Conservation (phyloP, 2,329 filamentous ascomycete genomes). For the Calycina marina region DNA sequence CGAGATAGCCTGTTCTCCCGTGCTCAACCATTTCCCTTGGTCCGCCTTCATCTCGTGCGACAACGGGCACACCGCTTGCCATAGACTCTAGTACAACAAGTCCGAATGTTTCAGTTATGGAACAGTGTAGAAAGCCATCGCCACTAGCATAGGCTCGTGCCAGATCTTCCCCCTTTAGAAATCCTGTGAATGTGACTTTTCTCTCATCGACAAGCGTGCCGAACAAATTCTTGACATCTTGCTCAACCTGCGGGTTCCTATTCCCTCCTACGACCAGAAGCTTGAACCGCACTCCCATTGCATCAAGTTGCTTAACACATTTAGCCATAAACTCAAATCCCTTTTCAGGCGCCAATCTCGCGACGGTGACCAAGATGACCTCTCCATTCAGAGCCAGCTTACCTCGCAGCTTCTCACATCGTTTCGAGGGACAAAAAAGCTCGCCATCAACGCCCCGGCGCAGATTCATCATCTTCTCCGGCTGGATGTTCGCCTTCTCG, state of each 20-base stretch:
- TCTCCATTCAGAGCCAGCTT: slow-evolving; percentile 46
- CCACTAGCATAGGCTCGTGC: slow-evolving; percentile 53
- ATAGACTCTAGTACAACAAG: slow-evolving; percentile 57
- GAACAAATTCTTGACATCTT: slow-evolving; percentile 46
- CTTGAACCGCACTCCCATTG: slow-evolving; percentile 42
- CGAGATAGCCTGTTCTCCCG: slow-evolving; percentile 43
- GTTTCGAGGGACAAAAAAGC: slow-evolving; percentile 40
- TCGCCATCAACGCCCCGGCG: slow-evolving; percentile 51
- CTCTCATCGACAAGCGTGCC: slow-evolving; percentile 30
- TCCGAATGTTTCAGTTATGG: slow-evolving; percentile 55
- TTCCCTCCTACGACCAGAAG: slow-evolving; percentile 56
- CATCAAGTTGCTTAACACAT: slow-evolving; percentile 37
- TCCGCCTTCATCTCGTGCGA: slow-evolving; percentile 55
- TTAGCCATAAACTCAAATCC: slow-evolving; percentile 53
- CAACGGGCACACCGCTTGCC: slow-evolving; percentile 54
- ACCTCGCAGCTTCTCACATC: slow-evolving; percentile 35
- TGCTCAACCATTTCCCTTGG: slow-evolving; percentile 52
- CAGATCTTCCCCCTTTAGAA: slow-evolving; percentile 43
- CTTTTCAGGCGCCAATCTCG: slow-evolving; percentile 54
- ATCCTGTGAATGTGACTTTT: slow-evolving; percentile 51
- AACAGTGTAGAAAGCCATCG: slow-evolving; percentile 59
- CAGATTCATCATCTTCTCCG: slow-evolving; percentile 42
- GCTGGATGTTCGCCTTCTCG: slow-evolving; percentile 37
- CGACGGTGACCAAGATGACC: slow-evolving; percentile 50
- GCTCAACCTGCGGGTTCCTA: slow-evolving; percentile 45